Evolutionary conservation across 2,329 filamentous ascomycete genomes (phyloP).

Genomic region (Aspergillus tamarii): DNA sequence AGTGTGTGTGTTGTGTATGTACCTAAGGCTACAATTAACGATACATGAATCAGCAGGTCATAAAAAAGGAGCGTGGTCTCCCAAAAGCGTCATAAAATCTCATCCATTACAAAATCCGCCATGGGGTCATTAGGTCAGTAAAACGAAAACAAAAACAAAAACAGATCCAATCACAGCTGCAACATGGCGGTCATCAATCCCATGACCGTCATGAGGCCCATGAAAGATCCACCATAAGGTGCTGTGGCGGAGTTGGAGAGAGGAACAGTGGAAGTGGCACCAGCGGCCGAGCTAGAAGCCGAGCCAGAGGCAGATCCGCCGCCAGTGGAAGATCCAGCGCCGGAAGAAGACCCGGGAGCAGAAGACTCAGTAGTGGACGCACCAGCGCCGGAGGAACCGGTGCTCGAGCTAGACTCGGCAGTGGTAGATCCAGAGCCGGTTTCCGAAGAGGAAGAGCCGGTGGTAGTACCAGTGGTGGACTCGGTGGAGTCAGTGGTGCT

Average conservation of each 20-base stretch:
- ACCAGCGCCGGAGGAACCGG: conserved; percentile 6
- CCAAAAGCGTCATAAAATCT: conserved; percentile 2
- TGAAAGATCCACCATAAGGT: conserved; percentile 26
- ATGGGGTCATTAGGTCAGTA: background rate
- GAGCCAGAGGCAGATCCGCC: conserved; percentile 18
- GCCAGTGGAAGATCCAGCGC: background rate
- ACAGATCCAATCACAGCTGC: conserved; percentile 28
- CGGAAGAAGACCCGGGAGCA: conserved; percentile 11
- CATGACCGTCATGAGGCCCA: conserved; percentile 22
- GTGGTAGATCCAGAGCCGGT: conserved; percentile 18
- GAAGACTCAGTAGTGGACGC: conserved; percentile 9
- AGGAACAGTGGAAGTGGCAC: conserved; percentile 21
- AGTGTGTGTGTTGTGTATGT: background rate
- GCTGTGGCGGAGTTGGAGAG: conserved; percentile 24
- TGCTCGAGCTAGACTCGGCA: conserved; percentile 3
- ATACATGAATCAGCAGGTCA: conserved; percentile 2
- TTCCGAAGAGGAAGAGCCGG: conserved; percentile 15
- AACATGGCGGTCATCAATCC: conserved; percentile 33
- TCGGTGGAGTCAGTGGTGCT: conserved; percentile 5
- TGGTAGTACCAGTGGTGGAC: conserved; percentile 2
- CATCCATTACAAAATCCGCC: background rate
- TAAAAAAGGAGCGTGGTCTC: conserved; percentile 6
- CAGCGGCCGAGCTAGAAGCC: conserved; percentile 10
- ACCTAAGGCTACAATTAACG: conserved; percentile 1
- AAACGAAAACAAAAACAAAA: conserved; percentile 1